These are phyloP conservation scores for Aphanomyces invadans DNA, from an alignment of 352 stramenopile genomes.

Conservation along the genomic window DNA sequence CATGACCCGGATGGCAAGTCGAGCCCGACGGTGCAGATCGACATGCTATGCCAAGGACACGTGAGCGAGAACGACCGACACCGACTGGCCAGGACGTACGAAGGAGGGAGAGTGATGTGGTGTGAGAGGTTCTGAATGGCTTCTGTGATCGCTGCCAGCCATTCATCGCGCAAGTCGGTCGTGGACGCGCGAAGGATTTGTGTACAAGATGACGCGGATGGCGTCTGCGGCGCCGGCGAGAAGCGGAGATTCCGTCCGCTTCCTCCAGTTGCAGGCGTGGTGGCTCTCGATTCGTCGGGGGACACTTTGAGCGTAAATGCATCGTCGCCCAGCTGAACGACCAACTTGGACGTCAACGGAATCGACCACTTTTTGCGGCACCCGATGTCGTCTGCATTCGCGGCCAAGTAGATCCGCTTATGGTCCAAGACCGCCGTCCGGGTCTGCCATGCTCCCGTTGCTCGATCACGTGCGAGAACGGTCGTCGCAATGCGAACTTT, in stretches of 20 bases:
- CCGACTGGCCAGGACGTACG: too few species aligned
- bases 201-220: not conserved
- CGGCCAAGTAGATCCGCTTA: constrained; percentile 65
- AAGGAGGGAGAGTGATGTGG: not conserved
- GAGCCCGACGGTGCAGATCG: constrained; percentile 24
- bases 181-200: constrained; percentile 57
- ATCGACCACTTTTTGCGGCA: constrained; percentile 67
- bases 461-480: constrained; percentile 64
- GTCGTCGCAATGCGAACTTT: constrained; percentile 62
- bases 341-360: constrained; percentile 40
- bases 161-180: constrained; percentile 61
- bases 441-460: constrained; percentile 72
- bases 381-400: constrained; percentile 53
- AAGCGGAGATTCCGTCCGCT: not conserved
- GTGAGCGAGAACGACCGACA: too few species aligned
- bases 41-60: too few species aligned
- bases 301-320: constrained; percentile 74
- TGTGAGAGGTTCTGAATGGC: constrained; percentile 1
- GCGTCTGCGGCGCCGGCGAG: not conserved
- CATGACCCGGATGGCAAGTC: constrained; percentile 51
- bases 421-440: constrained; percentile 65
- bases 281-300: constrained; percentile 31
- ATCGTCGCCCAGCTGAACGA: constrained; percentile 67
- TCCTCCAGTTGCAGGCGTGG: not conserved
- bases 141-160: constrained; percentile 33